A percentile compares a stretch with the other conserved stretches of the same genome.
These are phyloP conservation scores for Amaranthus cruentus DNA, from an alignment of 148 eudicot species.

Conservation along the genomic window DNA sequence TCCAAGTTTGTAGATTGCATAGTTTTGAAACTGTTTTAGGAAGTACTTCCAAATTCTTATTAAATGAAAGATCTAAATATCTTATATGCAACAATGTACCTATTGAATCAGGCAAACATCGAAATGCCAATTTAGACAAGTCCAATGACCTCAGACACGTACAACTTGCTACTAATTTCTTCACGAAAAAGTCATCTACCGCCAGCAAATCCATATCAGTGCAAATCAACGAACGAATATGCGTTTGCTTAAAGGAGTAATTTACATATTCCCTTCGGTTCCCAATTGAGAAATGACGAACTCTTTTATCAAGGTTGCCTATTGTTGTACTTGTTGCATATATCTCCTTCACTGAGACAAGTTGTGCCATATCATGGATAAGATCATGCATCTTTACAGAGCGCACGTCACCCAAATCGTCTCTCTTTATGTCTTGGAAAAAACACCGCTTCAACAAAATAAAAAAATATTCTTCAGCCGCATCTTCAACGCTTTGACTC, in stretches of 20 bases:
- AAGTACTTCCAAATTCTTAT: not conserved
- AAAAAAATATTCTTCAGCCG: not conserved
- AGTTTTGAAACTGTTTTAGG: not conserved
- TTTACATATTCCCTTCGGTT: too few relatives aligned
- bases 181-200: not conserved
- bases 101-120: not conserved
- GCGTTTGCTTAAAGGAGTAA: not conserved
- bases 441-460: conserved; percentile 8
- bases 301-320: not conserved
- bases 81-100: conserved; percentile 1
- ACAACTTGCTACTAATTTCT: not conserved
- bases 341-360: not conserved
- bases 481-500: conserved; percentile 4
- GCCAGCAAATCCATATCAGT: not conserved
- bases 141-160: not conserved
- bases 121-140: not conserved
- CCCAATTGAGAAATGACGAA: not conserved
- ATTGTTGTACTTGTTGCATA: not conserved
- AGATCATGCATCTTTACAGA: not conserved
- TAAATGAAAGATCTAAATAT: not conserved
- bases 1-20: not conserved
- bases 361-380: conserved; percentile 6
- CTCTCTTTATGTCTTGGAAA: not conserved
- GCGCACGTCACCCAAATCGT: not conserved
- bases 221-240: not conserved